phyloP scores from a whole-genome alignment of 2,329 filamentous ascomycete genomes.

The Dactylellina drechsleri region DNA sequence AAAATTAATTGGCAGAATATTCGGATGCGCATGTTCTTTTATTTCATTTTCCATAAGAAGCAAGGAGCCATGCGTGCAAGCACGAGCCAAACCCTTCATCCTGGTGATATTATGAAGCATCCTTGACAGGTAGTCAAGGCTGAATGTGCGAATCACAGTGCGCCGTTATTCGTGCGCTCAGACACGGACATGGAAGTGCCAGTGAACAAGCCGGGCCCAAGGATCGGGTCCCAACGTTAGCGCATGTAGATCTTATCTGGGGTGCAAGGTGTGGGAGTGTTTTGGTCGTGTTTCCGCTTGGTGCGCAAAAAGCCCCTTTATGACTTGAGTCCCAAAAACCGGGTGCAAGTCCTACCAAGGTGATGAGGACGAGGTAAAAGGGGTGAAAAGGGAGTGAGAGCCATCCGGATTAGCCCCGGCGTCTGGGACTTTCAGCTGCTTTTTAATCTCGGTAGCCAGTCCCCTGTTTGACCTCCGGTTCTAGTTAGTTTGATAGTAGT shows the following conservation, averaged over 20 bases:
- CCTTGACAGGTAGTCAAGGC: not conserved
- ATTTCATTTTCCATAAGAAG: no score
- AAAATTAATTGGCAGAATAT: constrained; percentile 1
- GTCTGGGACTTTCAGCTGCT: constrained; percentile 45
- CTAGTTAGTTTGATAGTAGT: not conserved
- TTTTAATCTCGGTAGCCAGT: constrained; percentile 53
- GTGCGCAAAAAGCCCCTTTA: constrained; percentile 30
- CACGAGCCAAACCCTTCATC: not conserved
- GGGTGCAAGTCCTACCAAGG: not conserved
- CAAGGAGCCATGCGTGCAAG: no score
- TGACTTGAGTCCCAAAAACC: not conserved
- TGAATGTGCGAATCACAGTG: constrained; percentile 25
- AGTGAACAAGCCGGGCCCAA: constrained; percentile 35
- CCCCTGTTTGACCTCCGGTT: constrained; percentile 13
- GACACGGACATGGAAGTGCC: constrained; percentile 33
- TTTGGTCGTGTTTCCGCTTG: constrained; percentile 38
- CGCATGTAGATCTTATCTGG: constrained; percentile 42
- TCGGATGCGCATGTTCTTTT: no score
- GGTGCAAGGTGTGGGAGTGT: constrained; percentile 11
- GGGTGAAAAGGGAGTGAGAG: constrained; percentile 20
- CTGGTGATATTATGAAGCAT: constrained; percentile 2
- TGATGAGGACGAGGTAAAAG: not conserved
- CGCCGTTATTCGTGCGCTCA: constrained; percentile 28
- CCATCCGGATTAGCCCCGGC: constrained; percentile 19
- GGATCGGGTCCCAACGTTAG: constrained; percentile 39